These are phyloP conservation scores for Berkeleyomyces rouxiae DNA, from an alignment of 2,329 filamentous ascomycete species.

Conservation along the genomic window DNA sequence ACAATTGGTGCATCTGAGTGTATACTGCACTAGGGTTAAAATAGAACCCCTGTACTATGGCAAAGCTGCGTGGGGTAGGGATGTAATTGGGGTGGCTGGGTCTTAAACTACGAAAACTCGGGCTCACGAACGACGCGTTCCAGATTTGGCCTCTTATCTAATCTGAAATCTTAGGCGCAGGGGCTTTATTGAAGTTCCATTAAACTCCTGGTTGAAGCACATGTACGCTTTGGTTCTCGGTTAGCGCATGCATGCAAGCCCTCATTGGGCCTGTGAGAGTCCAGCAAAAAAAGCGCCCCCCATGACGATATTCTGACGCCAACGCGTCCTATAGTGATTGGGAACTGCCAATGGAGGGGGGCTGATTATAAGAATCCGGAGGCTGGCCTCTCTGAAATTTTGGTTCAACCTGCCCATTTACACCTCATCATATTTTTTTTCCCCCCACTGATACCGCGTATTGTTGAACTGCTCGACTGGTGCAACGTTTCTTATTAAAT, in stretches of 20 bases:
- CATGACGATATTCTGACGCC: not conserved
- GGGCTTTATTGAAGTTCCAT: not conserved
- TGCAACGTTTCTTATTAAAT: not conserved
- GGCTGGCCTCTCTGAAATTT: not conserved
- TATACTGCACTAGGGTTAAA: no score
- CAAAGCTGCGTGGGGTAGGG: not conserved
- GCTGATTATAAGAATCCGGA: not conserved
- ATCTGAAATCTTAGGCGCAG: not conserved
- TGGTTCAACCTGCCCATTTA: not conserved
- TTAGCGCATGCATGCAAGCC: not conserved
- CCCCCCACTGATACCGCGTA: not conserved
- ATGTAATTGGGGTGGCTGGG: not conserved
- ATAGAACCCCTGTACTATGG: no score
- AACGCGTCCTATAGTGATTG: slow-evolving; percentile 1
- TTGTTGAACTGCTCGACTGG: not conserved
- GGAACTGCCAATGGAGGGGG: not conserved
- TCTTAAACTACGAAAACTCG: not conserved
- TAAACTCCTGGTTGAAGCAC: not conserved
- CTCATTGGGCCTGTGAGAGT: slow-evolving; percentile 1
- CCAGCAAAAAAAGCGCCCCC: not conserved
- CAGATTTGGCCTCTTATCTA: not conserved
- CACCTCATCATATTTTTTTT: not conserved
- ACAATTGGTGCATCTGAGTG: no score
- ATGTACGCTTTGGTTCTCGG: not conserved
- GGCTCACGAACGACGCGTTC: not conserved